Evolutionary conservation across 257 asterid genomes (phyloP), one percentile per base, ranked within the genome.

Genomic region (Ligustrum vulgare): DNA sequence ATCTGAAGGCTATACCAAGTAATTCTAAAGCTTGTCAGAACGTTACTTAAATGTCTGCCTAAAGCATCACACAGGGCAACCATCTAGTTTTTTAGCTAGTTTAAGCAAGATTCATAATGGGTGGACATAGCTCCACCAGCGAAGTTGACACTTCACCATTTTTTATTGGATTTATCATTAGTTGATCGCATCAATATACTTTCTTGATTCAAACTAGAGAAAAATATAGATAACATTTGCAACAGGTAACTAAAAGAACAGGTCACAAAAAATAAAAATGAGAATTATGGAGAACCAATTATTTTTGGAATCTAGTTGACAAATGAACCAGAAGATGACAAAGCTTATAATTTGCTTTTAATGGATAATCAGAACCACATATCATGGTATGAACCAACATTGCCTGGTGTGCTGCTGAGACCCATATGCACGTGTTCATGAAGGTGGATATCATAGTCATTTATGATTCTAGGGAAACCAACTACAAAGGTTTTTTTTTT

Each of bases 71-170:
- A 25, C 10, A 1, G 35, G 16, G 11, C 6, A 60, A 8, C 66
- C 34, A 71, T 60, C 77, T 70, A 65, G 79, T 74, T 73, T 75
- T 23, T 65, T 41, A 68, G 67, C 16, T 67, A 9, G 64, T 71
- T 22, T 72, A 72, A 60, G 67, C 67, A 60, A 60, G 18, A 22
- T 60, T 25, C 67, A 60, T 60, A 22, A 56, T 56, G 15, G 67
- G 67, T 25, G 5, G 13, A 60, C 34, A 60, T 60, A 60, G 18
- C 35, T 60, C 67, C 67, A 60, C 18, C 15, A 60, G 7, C 35
- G 9, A 11, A 11, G 56, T 56, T 56, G 4, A 60, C 33, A 60
- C 25, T 56, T 20, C 64, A n/a, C 25, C 25, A n/a, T 8, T 22
- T 6, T n/a, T 56, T 6, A 56, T 56, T 56, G 2, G 25, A 56